Evolutionary conservation across 2,329 filamentous ascomycete species (phyloP).

Genomic region (Trichophaea hybrida): DNA sequence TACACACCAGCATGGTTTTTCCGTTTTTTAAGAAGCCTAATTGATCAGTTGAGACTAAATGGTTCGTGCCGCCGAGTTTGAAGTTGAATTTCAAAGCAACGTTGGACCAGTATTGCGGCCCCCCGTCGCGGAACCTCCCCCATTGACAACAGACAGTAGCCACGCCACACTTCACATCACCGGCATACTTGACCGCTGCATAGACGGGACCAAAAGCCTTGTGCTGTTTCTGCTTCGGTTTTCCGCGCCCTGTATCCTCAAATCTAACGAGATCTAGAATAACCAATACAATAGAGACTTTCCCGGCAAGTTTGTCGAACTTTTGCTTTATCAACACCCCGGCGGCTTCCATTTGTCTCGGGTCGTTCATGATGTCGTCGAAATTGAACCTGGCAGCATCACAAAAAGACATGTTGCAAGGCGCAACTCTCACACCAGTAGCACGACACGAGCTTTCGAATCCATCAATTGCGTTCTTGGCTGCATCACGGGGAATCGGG

Average conservation of each 20-base stretch:
- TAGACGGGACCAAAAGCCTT: conserved; percentile 36
- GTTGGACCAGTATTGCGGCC: conserved; percentile 48
- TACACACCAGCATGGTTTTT: conserved; percentile 50
- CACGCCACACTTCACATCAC: conserved; percentile 53
- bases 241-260: conserved; percentile 26
- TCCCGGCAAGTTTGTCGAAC: not conserved
- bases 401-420: not conserved
- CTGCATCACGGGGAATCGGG: conserved; percentile 28
- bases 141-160: conserved; percentile 52
- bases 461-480: not conserved
- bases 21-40: conserved; percentile 47
- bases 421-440: not conserved
- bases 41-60: conserved; percentile 42
- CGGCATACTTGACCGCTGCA: conserved; percentile 51
- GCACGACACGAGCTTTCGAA: not conserved
- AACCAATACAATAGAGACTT: conserved; percentile 40
- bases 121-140: conserved; percentile 35
- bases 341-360: not conserved
- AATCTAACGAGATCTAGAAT: conserved; percentile 41
- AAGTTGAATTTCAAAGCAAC: conserved; percentile 68
- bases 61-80: conserved; percentile 61
- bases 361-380: conserved; percentile 18
- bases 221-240: not conserved
- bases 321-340: not conserved
- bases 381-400: conserved; percentile 1